Conservation (phyloP, 2,329 filamentous ascomycete species). For the Akanthomyces uredinophilus region DNA sequence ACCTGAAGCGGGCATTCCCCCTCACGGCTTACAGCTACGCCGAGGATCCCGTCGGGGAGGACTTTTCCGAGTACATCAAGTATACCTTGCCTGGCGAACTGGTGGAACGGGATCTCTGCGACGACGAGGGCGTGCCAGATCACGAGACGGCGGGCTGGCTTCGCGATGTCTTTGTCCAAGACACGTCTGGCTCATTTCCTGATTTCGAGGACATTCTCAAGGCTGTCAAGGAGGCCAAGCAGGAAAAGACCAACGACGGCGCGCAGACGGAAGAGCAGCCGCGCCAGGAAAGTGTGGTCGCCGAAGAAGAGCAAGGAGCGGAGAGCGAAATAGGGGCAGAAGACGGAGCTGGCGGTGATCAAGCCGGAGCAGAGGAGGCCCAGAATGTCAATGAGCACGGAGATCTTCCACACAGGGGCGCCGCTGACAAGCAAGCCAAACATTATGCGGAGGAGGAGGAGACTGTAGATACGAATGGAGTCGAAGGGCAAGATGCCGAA, state of each 20-base stretch:
- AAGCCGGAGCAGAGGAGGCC: background rate
- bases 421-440: too few relatives aligned
- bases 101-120: background rate
- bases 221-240: background rate
- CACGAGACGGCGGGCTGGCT: background rate
- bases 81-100: background rate
- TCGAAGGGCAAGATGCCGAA: background rate
- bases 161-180: background rate
- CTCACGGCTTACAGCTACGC: slow-evolving; percentile 10
- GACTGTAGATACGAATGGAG: background rate
- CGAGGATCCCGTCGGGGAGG: slow-evolving; percentile 9
- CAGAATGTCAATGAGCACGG: too few relatives aligned
- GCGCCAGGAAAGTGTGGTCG: background rate
- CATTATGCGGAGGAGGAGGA: too few relatives aligned
- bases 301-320: background rate
- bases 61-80: slow-evolving; percentile 11
- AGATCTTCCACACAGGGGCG: too few relatives aligned
- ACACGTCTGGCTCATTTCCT: slow-evolving; percentile 3
- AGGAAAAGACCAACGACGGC: background rate
- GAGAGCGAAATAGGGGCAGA: too few relatives aligned
- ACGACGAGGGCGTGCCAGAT: background rate
- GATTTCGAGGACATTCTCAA: slow-evolving; percentile 3
- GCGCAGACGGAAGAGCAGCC: background rate
- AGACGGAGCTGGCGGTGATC: too few relatives aligned
- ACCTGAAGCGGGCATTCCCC: slow-evolving; percentile 7